Evolutionary conservation across 108 stramenopile species (phyloP), one percentile per base, ranked within the genome.

Genomic region (Skeletonema tropicum): DNA sequence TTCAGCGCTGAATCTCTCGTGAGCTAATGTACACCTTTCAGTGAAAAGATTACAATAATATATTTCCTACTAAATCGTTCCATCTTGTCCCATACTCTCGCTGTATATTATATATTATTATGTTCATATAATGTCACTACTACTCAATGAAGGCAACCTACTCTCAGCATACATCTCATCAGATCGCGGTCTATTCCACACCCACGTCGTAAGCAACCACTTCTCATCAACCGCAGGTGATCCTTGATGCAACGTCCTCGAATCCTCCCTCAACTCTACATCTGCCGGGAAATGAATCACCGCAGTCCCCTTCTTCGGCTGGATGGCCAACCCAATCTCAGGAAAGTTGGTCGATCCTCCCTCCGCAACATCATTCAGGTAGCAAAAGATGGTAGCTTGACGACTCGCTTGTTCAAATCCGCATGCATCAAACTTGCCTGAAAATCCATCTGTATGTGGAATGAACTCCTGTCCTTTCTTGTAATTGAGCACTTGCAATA

Each of bases 361-460:
- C 11, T 26, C 6, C 4, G 39, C 39, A 6, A 88, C 87, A 57
- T 83, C 71, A 71, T 88, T 88, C 21, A 88, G 58, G 46, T 88
- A 88, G 45, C 65, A 68, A 77, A 83, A 85, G 10, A 88, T 59
- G 11, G 87, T 88, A 11, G 58, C 87, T 5, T 82, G 25, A 35
- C 86, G 59, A 38, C 82, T 85, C 8, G 84, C 83, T 15, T 87
- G 32, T 38, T 73, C 30, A 71, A 85, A 89, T 1, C 88, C 86
- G 64, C 80, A 77, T 31, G 88, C 88, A 45, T 81, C 82, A 11
- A 59, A 69, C 11, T 84, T 78, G 0, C 86, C 82, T 31, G 68
- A 62, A 72, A 83, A 85, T 11, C 86, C 86, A 69, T 89, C 88
- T 3, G 86, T 87, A 36, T 89, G 86, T 14, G 73, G 39, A 5